Base-by-base conservation (phyloP, 148 eudicot species). In the Cornus controversa region DNA sequence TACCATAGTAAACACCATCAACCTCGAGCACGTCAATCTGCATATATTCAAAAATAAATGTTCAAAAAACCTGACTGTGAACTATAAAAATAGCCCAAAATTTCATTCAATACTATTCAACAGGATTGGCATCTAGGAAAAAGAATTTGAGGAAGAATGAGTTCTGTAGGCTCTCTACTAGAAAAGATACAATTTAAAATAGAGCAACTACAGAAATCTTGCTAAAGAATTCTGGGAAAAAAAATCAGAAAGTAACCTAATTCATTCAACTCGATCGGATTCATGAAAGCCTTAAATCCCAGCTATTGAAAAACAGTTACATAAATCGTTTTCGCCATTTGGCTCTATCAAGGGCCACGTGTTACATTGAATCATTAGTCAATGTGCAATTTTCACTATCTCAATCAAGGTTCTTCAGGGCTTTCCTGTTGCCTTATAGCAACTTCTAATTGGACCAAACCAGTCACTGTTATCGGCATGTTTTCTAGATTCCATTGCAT, bases 11-110 rank as follows among this genome's bases (percentile, higher is more conserved):
- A 64, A 77, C 87, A 26, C 99, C 99, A 78, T 96, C 98, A 63
- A 93, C 99, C 86, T 96, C 97, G 24, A 96, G 94, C 87, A 96
- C 98, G 73, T 96, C 99, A 84, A 96, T 96, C 99, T 96, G 98
- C 84, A 85, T 53, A 26, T 3, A 28, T 65, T 36, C 58, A n/a
- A 24, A 13, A 8, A n/a, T 29, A 11, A 65, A 47, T 62, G 42
- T 27, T 27, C 58, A 67, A 66, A 16, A 10, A 23, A 0, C 15
- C 26, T 1, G 1, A 27, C 26, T 18, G 8, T 22, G n/a, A n/a
- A 53, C 15, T 15, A 22, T 67, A 0, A 50, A 16, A 50, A 13
- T 16, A 50, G 27, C 3, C 8, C 10, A 24, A 23, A 58, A 10
- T 13, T 36, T 0, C 14, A 14, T 14, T n/a, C 18, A 42, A 29